Evolutionary conservation across 202 grass and related monocot species (phyloP).

Genomic region (Dendrocalamus latiflorus): DNA sequence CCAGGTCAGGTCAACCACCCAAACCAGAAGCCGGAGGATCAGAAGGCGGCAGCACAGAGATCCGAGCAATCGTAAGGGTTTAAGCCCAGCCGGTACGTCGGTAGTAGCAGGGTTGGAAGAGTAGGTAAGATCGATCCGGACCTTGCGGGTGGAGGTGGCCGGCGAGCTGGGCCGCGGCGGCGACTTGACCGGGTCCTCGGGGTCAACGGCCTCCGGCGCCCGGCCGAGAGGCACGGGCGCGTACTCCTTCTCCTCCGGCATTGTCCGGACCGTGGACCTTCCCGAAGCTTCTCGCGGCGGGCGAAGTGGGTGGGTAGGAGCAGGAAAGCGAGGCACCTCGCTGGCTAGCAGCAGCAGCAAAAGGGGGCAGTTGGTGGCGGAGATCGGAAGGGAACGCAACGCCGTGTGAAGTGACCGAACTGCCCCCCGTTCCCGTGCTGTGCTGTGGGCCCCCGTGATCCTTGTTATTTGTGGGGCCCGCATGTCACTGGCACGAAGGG

Average conservation of each 20-base stretch:
- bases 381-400: not conserved
- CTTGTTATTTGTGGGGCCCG: not conserved
- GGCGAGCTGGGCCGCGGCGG: slow-evolving; percentile 62
- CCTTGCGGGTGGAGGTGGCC: slow-evolving; percentile 68
- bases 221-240: slow-evolving; percentile 64
- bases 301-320: not conserved
- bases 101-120: too few relatives aligned
- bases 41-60: slow-evolving; percentile 7
- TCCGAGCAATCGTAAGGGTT: slow-evolving; percentile 8
- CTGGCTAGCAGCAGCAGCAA: not conserved
- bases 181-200: slow-evolving; percentile 64
- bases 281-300: not conserved
- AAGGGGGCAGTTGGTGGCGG: slow-evolving; percentile 13
- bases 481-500: not conserved
- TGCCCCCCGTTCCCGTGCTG: not conserved
- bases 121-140: slow-evolving; percentile 22
- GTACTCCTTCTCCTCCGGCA: slow-evolving; percentile 78
- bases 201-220: slow-evolving; percentile 44
- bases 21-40: not conserved
- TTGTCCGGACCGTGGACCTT: slow-evolving; percentile 25
- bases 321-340: not conserved
- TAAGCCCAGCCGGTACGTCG: not conserved
- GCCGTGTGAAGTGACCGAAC: not conserved
- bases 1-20: not conserved
- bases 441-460: not conserved